Percentiles rank a stretch among this genome's conserved stretches.
Conservation (phyloP, 495 filamentous ascomycete species). For the Tetracladium marchalianum region DNA sequence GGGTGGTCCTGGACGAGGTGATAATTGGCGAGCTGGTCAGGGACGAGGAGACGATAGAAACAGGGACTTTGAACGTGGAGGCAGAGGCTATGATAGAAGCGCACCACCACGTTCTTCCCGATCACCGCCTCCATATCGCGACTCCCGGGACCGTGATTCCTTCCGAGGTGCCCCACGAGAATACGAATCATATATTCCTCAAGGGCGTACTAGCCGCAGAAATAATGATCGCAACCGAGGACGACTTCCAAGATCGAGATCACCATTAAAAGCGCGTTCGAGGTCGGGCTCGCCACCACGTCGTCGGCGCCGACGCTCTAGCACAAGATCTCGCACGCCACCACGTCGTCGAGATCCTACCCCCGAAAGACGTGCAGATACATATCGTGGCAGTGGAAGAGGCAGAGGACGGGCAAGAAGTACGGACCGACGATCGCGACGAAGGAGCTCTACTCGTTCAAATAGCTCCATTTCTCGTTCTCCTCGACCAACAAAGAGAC, state of each 20-base stretch:
- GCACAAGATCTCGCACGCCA: slow-evolving; percentile 34
- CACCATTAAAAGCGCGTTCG: slow-evolving; percentile 6
- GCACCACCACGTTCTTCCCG: slow-evolving; percentile 43
- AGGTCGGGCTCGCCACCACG: slow-evolving; percentile 33
- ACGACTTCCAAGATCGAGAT: slow-evolving; percentile 21
- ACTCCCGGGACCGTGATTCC: slow-evolving; percentile 34
- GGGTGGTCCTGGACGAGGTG: slow-evolving; percentile 3
- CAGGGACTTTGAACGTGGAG: slow-evolving; percentile 16
- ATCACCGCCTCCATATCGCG: slow-evolving; percentile 46
- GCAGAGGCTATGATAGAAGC: slow-evolving; percentile 30
- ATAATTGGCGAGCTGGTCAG: neutral
- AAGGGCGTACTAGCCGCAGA: slow-evolving; percentile 29
- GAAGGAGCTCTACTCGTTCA: slow-evolving; percentile 11
- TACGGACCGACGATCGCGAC: slow-evolving; percentile 7
- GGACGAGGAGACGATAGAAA: slow-evolving; percentile 4
- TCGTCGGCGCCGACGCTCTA: slow-evolving; percentile 23
- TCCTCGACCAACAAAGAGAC: slow-evolving; percentile 10
- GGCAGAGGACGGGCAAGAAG: slow-evolving; percentile 19
- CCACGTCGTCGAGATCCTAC: slow-evolving; percentile 22
- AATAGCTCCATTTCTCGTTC: slow-evolving; percentile 12
- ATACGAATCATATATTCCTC: slow-evolving; percentile 41
- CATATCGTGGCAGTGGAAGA: slow-evolving; percentile 24
- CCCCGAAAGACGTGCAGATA: slow-evolving; percentile 12
- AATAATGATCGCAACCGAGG: slow-evolving; percentile 22
- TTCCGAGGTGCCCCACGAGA: slow-evolving; percentile 38